Percentiles rank a stretch among this genome's conserved stretches.
These are phyloP conservation scores for Lagenidium sp. DNA, from an alignment of 352 stramenopile genomes.

Conservation along the genomic window DNA sequence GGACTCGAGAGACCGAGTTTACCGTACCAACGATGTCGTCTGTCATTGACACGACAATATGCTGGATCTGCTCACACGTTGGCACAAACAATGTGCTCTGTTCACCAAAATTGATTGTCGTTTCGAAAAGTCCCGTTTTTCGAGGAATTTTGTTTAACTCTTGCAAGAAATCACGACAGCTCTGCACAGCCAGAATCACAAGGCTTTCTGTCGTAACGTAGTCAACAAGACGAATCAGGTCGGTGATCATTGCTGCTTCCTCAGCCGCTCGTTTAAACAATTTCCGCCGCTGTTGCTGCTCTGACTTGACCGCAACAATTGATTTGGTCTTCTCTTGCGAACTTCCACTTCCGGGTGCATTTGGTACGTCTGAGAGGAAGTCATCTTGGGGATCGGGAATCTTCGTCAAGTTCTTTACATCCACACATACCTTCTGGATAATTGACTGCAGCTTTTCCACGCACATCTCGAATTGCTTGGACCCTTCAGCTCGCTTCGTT, in stretches of 20 bases:
- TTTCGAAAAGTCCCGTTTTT: conserved; percentile 92
- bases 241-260: conserved; percentile 85
- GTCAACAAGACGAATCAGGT: conserved; percentile 92
- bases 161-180: conserved; percentile 76
- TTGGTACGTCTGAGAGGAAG: conserved; percentile 37
- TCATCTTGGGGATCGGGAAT: conserved; percentile 46
- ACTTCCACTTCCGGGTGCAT: conserved; percentile 12
- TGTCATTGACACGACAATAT: conserved; percentile 83
- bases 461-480: conserved; percentile 87
- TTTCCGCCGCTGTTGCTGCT: conserved; percentile 75
- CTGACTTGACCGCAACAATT: conserved; percentile 89
- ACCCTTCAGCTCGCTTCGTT: conserved; percentile 73
- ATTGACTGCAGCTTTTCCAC: conserved; percentile 89
- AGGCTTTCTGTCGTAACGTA: conserved; percentile 91
- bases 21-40: conserved; percentile 86
- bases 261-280: conserved; percentile 80
- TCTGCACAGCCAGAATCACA: conserved; percentile 77
- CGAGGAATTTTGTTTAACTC: conserved; percentile 83
- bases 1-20: conserved; percentile 82
- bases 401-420: conserved; percentile 87
- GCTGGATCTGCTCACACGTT: conserved; percentile 84
- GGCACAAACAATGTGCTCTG: conserved; percentile 75
- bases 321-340: conserved; percentile 86
- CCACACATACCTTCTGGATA: conserved; percentile 82
- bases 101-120: conserved; percentile 86